Percentiles rank a stretch among this genome's conserved stretches.
phyloP scores from a whole-genome alignment of 768 basidiomycete species.

The Mycena vulgaris region DNA sequence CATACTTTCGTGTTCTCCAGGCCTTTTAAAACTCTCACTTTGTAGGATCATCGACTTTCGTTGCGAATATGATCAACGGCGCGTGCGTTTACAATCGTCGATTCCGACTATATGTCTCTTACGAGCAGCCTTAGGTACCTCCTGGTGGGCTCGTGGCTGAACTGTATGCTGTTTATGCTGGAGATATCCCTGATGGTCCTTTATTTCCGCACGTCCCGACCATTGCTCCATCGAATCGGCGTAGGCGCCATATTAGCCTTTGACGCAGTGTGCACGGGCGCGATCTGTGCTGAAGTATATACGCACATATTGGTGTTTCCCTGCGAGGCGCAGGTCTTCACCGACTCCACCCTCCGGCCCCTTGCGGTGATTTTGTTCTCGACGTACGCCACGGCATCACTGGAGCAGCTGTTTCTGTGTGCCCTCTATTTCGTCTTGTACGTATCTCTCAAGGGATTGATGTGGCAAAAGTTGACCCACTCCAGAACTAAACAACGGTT shows the following conservation, averaged over 20 bases:
- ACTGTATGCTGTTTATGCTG: slow-evolving; percentile 24
- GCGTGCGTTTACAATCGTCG: neutral
- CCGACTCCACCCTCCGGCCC: neutral
- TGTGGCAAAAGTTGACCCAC: neutral
- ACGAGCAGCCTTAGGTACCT: neutral
- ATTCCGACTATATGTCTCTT: neutral
- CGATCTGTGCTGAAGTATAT: slow-evolving; percentile 12
- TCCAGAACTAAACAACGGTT: slow-evolving; percentile 14
- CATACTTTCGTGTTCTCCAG: too few species aligned
- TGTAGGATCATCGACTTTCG: too few species aligned
- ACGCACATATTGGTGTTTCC: neutral
- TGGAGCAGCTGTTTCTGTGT: slow-evolving; percentile 28
- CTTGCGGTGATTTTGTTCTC: slow-evolving; percentile 3
- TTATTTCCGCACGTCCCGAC: slow-evolving; percentile 10
- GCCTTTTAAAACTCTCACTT: too few species aligned
- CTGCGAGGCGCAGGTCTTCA: neutral
- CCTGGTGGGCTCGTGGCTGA: slow-evolving; percentile 22
- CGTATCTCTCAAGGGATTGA: neutral
- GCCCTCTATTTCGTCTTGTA: slow-evolving; percentile 23
- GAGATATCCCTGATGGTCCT: slow-evolving; percentile 10
- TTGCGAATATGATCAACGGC: too few species aligned
- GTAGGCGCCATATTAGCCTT: neutral
- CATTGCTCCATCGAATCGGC: slow-evolving; percentile 1
- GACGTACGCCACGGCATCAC: slow-evolving; percentile 24
- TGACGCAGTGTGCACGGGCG: slow-evolving; percentile 11